These are phyloP conservation scores for Trichoderma asperelloides DNA, from an alignment of 495 filamentous ascomycete species.

Conservation along the genomic window DNA sequence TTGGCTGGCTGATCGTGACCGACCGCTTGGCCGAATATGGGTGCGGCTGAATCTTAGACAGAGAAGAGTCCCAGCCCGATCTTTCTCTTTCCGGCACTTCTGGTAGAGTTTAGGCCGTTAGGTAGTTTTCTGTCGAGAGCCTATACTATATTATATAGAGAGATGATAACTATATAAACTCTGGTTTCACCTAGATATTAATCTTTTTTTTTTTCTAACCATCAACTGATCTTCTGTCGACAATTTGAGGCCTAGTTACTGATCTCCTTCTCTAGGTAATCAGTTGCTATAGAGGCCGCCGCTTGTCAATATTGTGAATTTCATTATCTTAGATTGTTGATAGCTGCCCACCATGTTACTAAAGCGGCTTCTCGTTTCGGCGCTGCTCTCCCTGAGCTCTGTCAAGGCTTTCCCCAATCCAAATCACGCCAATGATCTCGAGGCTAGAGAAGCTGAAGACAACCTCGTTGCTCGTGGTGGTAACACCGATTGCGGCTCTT, in stretches of 20 bases:
- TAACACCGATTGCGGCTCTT: conserved; percentile 4
- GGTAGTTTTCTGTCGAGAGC: background rate
- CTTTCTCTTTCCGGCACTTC: background rate
- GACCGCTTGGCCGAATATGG: background rate
- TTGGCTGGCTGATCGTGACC: conserved; percentile 4
- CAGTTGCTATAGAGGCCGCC: background rate
- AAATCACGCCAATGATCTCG: background rate
- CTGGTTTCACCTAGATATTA: background rate
- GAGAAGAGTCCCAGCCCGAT: background rate
- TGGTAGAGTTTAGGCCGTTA: background rate
- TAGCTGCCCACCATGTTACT: background rate
- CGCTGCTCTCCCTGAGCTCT: background rate
- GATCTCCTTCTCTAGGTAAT: background rate
- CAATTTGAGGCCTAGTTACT: background rate
- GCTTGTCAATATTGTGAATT: background rate
- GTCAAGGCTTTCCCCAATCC: background rate
- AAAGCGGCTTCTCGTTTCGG: background rate
- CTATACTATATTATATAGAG: background rate
- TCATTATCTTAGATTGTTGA: background rate
- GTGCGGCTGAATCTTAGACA: background rate
- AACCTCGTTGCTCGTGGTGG: background rate
- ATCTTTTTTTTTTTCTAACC: background rate
- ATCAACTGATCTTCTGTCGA: background rate
- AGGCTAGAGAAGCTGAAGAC: background rate
- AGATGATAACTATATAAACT: background rate